phyloP scores from a whole-genome alignment of 106 monocot species.

The Phalaenopsis aphrodite region DNA sequence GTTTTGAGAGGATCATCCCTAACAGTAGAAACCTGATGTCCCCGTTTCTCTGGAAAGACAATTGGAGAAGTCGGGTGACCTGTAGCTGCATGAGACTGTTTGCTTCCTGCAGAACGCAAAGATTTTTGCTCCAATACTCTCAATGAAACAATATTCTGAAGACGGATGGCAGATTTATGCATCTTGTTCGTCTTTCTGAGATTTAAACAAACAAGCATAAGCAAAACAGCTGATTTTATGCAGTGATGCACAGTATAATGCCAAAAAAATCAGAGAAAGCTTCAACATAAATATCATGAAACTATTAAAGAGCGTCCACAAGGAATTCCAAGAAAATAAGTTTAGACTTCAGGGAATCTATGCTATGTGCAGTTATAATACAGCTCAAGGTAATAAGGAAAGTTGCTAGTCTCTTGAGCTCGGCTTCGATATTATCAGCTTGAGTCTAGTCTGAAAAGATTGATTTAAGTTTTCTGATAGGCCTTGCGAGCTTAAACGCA shows the following conservation, averaged over 20 bases:
- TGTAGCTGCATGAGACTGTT: constrained; percentile 34
- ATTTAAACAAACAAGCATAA: constrained; percentile 14
- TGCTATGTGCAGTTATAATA: background rate
- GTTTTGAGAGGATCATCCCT: constrained; percentile 33
- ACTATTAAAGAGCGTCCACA: background rate
- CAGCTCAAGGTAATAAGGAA: background rate
- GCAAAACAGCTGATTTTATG: background rate
- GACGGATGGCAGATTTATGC: constrained; percentile 33
- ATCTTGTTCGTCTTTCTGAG: constrained; percentile 23
- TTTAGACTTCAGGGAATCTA: background rate
- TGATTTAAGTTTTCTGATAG: background rate
- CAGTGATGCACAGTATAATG: constrained; percentile 10
- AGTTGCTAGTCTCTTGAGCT: background rate
- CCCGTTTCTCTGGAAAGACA: constrained; percentile 55
- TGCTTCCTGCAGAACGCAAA: constrained; percentile 33
- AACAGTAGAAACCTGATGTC: constrained; percentile 14
- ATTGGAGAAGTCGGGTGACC: constrained; percentile 57
- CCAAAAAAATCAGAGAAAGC: constrained; percentile 7
- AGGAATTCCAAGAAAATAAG: background rate
- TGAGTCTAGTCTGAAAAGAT: too few relatives aligned
- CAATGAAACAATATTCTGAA: constrained; percentile 38
- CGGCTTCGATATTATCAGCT: too few relatives aligned
- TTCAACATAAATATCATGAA: constrained; percentile 18
- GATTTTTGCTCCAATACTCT: constrained; percentile 35
- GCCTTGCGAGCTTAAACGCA: background rate